Conservation (phyloP, 371 early-diverging fungal genomes). For the Syncephalastrum sp. region DNA sequence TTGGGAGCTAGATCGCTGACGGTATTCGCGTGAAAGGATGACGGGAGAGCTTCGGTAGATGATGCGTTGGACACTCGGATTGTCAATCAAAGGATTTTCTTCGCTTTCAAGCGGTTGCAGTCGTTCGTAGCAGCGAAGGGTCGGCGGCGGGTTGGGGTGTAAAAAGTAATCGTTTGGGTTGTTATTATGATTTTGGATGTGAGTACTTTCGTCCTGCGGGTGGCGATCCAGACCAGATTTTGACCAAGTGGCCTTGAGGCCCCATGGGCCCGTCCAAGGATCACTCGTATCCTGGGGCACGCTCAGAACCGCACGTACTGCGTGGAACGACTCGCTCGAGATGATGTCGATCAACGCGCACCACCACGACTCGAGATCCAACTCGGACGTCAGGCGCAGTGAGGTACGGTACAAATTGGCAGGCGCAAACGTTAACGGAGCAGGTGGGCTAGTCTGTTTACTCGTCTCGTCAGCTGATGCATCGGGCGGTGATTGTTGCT, state of each 20-base stretch:
- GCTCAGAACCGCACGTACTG: slow-evolving; percentile 35
- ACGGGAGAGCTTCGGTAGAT: slow-evolving; percentile 51
- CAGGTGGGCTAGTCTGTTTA: slow-evolving; percentile 19
- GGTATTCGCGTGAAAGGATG: slow-evolving; percentile 57
- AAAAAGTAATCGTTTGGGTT: slow-evolving; percentile 29
- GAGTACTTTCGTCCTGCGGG: slow-evolving; percentile 9
- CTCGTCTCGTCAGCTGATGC: slow-evolving; percentile 3
- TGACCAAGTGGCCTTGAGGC: slow-evolving; percentile 44
- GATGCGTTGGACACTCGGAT: slow-evolving; percentile 50
- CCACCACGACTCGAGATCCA: slow-evolving; percentile 50
- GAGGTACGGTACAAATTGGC: slow-evolving; percentile 51
- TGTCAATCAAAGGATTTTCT: slow-evolving; percentile 52
- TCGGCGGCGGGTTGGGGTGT: slow-evolving; percentile 22
- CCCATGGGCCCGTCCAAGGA: slow-evolving; percentile 50
- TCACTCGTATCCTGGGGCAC: slow-evolving; percentile 52
- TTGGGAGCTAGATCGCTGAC: slow-evolving; percentile 26
- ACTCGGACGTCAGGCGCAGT: slow-evolving; percentile 40
- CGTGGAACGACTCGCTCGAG: slow-evolving; percentile 42
- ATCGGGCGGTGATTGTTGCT: slow-evolving; percentile 1
- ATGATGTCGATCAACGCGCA: slow-evolving; percentile 37
- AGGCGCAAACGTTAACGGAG: slow-evolving; percentile 35
- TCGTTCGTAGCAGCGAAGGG: slow-evolving; percentile 46
- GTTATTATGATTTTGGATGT: background rate
- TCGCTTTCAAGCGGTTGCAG: slow-evolving; percentile 59
- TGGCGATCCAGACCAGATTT: slow-evolving; percentile 20